Base-by-base conservation (phyloP, 805 yeast species). In the Kuraishia molischiana region DNA sequence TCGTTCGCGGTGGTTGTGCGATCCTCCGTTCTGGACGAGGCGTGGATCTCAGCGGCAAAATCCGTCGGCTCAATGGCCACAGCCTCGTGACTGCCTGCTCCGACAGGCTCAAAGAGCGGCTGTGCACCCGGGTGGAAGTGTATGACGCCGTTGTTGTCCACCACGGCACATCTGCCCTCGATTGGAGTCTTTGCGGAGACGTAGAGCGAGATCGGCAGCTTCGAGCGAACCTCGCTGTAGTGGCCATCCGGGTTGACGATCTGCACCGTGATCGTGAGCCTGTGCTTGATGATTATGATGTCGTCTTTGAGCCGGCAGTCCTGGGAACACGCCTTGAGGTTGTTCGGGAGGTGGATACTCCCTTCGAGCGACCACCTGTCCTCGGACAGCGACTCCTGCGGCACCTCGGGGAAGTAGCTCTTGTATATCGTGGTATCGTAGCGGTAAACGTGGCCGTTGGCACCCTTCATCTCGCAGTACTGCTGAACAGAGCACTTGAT, bases 341-440 rank as follows among this genome's bases (percentile, higher is more conserved):
- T 56, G 15, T 50, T 47, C 1, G 78, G 76, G 2, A 69, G 55
- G 32, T 56, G 56, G 38, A 61, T 59, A 21, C 50, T 54, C 10
- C 69, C 66, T 36, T 61, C 60, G 14, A 73, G 42, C 3, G 55
- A 58, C 79, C 79, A 73, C 34, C 56, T 52, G 46, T 73, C 79
- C 3, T 34, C 36, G 42, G 44, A 40, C 5, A 50, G 38, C 10
- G 53, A 39, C 8, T n/a, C 35, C 13, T 15, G 13, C 11, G 13
- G n/a, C 18, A 13, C 34, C 19, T 14, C 13, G 1, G 76, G 74
- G 9, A 71, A 58, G 26, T 46, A 50, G 3, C 64, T 64, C 13
- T 55, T 60, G n/a, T 54, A 49, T 17, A 63, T 49, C 28, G 56
- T 41, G 14, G 45, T 47, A 29, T 53, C 56, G 39, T 54, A 50